These are phyloP conservation scores for Vitis rupestris DNA, from an alignment of 164 flowering plant genomes.

Conservation along the genomic window DNA sequence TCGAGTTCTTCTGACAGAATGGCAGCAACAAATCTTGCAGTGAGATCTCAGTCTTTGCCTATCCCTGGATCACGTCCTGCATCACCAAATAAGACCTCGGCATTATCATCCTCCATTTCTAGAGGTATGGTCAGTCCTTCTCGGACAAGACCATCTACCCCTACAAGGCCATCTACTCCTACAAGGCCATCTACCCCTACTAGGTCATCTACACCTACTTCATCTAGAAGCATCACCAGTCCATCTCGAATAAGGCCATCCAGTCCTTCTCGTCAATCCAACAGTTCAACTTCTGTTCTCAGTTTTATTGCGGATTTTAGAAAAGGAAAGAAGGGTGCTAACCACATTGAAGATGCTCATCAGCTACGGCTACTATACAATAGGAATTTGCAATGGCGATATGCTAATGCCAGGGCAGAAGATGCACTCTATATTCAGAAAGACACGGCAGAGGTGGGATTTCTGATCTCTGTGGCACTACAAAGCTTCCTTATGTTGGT, in stretches of 20 bases:
- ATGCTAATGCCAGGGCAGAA: slow-evolving; percentile 71
- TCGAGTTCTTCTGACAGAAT: slow-evolving; percentile 41
- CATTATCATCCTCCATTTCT: slow-evolving; percentile 29
- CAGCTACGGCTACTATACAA: slow-evolving; percentile 75
- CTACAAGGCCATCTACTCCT: slow-evolving; percentile 3
- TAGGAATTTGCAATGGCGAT: slow-evolving; percentile 84
- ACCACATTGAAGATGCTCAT: slow-evolving; percentile 85
- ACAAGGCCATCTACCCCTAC: no score
- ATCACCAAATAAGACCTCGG: slow-evolving; percentile 52
- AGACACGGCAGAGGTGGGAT: slow-evolving; percentile 67
- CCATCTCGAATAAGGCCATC: slow-evolving; percentile 70
- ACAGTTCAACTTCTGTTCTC: slow-evolving; percentile 67
- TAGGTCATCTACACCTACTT: no score
- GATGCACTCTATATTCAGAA: slow-evolving; percentile 53
- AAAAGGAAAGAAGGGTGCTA: slow-evolving; percentile 69
- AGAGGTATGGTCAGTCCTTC: slow-evolving; percentile 52
- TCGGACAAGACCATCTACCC: slow-evolving; percentile 45
- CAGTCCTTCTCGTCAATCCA: slow-evolving; percentile 48
- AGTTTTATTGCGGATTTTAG: slow-evolving; percentile 73
- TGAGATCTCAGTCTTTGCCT: slow-evolving; percentile 55
- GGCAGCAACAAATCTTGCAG: slow-evolving; percentile 22
- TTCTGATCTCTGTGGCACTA: slow-evolving; percentile 6
- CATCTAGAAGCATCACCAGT: slow-evolving; percentile 57
- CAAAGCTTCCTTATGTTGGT: neutral
- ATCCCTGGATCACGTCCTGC: slow-evolving; percentile 49